phyloP scores from a whole-genome alignment of 2,329 filamentous ascomycete genomes.

The Ophiocordyceps australis region DNA sequence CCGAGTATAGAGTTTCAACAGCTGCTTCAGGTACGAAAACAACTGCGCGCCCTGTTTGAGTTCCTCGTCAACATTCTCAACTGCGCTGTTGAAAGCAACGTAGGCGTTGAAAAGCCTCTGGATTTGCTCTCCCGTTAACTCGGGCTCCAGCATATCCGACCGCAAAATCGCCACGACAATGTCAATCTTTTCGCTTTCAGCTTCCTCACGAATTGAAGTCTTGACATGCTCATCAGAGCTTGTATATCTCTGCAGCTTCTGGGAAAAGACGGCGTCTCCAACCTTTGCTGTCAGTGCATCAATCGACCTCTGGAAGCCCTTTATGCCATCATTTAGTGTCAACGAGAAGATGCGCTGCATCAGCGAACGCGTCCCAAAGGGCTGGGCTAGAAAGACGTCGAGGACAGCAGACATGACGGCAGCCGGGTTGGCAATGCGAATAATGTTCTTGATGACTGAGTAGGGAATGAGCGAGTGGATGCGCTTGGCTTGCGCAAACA shows the following conservation, averaged over 20 bases:
- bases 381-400: slow-evolving; percentile 89
- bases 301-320: slow-evolving; percentile 70
- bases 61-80: slow-evolving; percentile 80
- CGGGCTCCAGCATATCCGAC: slow-evolving; percentile 56
- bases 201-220: slow-evolving; percentile 53
- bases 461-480: slow-evolving; percentile 95
- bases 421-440: slow-evolving; percentile 87
- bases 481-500: slow-evolving; percentile 84
- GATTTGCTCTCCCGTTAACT: slow-evolving; percentile 57
- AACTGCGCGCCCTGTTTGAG: slow-evolving; percentile 78
- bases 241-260: slow-evolving; percentile 68
- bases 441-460: slow-evolving; percentile 85
- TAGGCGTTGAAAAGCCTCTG: slow-evolving; percentile 84
- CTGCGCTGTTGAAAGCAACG: slow-evolving; percentile 86
- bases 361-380: slow-evolving; percentile 75
- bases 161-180: slow-evolving; percentile 71
- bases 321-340: slow-evolving; percentile 80
- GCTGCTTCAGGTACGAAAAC: slow-evolving; percentile 87
- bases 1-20: slow-evolving; percentile 78
- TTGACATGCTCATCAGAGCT: slow-evolving; percentile 62
- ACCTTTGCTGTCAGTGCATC: slow-evolving; percentile 62
- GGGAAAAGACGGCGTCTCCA: slow-evolving; percentile 58
- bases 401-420: slow-evolving; percentile 93
- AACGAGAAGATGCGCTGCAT: slow-evolving; percentile 90
- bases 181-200: slow-evolving; percentile 57